A percentile compares a stretch with the other conserved stretches of the same genome.
Conservation (phyloP, 1,284 basidiomycete species). For the Ceratorhiza oryzae-sativae region DNA sequence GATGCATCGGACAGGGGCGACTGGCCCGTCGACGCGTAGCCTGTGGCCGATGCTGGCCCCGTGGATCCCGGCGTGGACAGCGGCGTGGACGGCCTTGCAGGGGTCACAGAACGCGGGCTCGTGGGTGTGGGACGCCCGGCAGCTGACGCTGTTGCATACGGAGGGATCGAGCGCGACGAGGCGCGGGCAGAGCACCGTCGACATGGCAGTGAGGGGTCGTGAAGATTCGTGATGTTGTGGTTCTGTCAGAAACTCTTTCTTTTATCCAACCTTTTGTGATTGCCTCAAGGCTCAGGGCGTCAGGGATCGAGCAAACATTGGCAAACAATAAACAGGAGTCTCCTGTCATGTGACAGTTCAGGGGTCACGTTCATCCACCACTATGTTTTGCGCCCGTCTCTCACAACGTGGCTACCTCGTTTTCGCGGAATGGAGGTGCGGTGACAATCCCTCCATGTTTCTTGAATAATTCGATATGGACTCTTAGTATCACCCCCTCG, state of each 20-base stretch:
- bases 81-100: conserved; percentile 33
- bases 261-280: background rate
- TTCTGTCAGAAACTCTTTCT: background rate
- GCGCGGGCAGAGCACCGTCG: conserved; percentile 33
- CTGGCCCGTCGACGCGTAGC: conserved; percentile 34
- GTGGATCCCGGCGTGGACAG: conserved; percentile 28
- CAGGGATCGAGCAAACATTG: conserved; percentile 8
- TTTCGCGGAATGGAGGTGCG: too few species aligned
- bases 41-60: conserved; percentile 21
- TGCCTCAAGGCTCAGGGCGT: conserved; percentile 30
- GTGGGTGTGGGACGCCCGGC: conserved; percentile 26
- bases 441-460: too few species aligned
- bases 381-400: background rate
- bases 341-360: background rate
- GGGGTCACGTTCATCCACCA: conserved; percentile 1
- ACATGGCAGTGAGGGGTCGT: conserved; percentile 16
- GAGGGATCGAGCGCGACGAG: conserved; percentile 35
- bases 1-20: conserved; percentile 34
- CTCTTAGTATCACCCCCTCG: too few species aligned
- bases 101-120: conserved; percentile 33
- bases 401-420: too few species aligned
- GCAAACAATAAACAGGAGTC: background rate
- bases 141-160: background rate
- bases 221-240: background rate
- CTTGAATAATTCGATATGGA: too few species aligned